Percentiles rank a stretch among this genome's conserved stretches.
Evolutionary conservation across 2,329 filamentous ascomycete species (phyloP).

Genomic region (Arachnopeziza araneosa): DNA sequence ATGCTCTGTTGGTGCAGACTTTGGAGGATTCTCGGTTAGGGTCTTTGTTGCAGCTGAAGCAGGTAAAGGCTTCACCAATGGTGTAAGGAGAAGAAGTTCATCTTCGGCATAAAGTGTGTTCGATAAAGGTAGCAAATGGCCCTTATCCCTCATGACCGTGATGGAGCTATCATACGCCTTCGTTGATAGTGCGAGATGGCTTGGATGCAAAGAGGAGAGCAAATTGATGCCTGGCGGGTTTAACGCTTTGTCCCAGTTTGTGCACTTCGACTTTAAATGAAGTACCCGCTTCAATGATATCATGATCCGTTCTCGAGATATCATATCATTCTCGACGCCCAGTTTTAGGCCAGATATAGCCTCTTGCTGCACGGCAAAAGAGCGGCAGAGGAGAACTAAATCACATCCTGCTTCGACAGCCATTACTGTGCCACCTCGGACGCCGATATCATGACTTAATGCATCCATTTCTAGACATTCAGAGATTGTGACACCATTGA

Average conservation of each 20-base stretch:
- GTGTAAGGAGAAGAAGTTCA: constrained; percentile 83
- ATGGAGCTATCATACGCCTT: constrained; percentile 90
- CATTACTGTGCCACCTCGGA: constrained; percentile 95
- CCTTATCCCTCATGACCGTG: constrained; percentile 85
- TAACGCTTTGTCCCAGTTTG: constrained; percentile 87
- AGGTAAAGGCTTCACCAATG: constrained; percentile 85
- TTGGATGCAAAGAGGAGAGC: constrained; percentile 74
- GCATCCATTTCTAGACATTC: constrained; percentile 97
- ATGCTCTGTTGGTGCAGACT: constrained; percentile 37
- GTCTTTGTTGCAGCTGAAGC: constrained; percentile 78
- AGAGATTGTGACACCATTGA: constrained; percentile 87
- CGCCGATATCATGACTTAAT: constrained; percentile 90
- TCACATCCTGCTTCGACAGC: constrained; percentile 95
- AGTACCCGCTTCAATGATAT: constrained; percentile 76
- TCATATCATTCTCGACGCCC: constrained; percentile 84
- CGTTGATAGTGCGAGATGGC: constrained; percentile 74
- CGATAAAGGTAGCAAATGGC: constrained; percentile 75
- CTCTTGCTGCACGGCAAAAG: constrained; percentile 83
- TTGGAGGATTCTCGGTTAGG: constrained; percentile 50
- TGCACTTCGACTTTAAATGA: constrained; percentile 75
- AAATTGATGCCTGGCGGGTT: constrained; percentile 75
- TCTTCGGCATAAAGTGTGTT: constrained; percentile 78
- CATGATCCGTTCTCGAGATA: constrained; percentile 72
- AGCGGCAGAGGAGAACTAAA: constrained; percentile 79
- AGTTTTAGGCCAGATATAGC: constrained; percentile 85